Conservation (phyloP, 139 green algal species). For the Chlamydomonas sphaeroides region DNA sequence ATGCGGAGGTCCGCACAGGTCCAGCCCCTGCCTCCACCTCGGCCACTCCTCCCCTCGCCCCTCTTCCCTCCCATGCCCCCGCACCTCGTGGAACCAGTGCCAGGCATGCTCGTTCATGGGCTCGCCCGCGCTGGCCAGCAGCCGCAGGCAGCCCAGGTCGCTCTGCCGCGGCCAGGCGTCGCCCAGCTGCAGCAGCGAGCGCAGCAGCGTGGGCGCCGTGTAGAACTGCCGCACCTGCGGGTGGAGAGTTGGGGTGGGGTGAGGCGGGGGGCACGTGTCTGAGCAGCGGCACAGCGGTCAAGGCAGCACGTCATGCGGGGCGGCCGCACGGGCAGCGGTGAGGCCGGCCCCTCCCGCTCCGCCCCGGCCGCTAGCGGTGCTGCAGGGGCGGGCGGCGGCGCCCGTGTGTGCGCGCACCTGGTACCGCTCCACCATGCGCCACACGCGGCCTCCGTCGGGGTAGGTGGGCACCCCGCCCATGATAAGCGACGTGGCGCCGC, state of each 20-base stretch:
- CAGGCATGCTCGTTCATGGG: constrained; percentile 96
- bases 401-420: constrained; percentile 57
- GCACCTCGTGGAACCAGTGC: constrained; percentile 88
- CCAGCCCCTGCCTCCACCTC: no score
- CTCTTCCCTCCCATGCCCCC: not conserved
- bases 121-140: constrained; percentile 96
- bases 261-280: no score
- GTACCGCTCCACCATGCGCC: constrained; percentile 93
- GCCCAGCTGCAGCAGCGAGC: constrained; percentile 86
- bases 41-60: no score
- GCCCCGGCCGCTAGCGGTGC: no score
- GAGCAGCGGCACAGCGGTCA: no score
- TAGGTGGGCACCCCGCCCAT: constrained; percentile 94
- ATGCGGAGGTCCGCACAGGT: no score
- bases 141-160: constrained; percentile 67
- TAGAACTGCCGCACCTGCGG: constrained; percentile 87
- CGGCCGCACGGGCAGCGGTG: no score
- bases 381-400: no score
- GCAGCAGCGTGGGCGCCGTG: constrained; percentile 94
- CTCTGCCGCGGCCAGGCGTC: constrained; percentile 70
- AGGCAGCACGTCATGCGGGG: no score
- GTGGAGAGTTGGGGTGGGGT: not conserved
- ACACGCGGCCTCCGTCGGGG: constrained; percentile 85
- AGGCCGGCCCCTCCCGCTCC: no score
- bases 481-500: constrained; percentile 81